Percentiles rank a stretch among this genome's conserved stretches.
phyloP scores from a whole-genome alignment of 352 stramenopile genomes.

The Globisporangium acanthophoron region DNA sequence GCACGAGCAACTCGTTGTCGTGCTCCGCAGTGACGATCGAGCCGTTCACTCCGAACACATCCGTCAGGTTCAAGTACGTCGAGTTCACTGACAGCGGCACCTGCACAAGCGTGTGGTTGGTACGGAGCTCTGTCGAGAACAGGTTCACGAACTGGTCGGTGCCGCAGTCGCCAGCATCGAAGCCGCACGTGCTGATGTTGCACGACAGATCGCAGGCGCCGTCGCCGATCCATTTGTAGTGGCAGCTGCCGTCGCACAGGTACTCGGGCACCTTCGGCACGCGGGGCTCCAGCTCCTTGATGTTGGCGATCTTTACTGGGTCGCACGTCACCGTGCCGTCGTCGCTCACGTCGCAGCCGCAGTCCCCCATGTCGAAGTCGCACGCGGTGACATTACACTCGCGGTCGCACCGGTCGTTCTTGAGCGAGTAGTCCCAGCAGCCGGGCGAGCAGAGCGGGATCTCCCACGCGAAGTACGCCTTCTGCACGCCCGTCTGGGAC shows the following conservation, averaged over 20 bases:
- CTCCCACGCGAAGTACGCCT: constrained; percentile 92
- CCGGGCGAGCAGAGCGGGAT: constrained; percentile 81
- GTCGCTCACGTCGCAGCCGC: constrained; percentile 63
- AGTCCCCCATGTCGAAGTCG: constrained; percentile 93
- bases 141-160: constrained; percentile 33
- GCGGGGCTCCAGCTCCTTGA: constrained; percentile 47
- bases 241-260: constrained; percentile 67
- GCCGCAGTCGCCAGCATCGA: constrained; percentile 79
- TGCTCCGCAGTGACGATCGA: constrained; percentile 46
- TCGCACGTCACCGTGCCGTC: constrained; percentile 52
- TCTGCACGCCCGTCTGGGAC: constrained; percentile 78
- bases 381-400: constrained; percentile 87
- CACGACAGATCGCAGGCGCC: constrained; percentile 68
- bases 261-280: constrained; percentile 39
- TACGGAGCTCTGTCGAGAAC: constrained; percentile 30
- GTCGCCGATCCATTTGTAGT: constrained; percentile 82
- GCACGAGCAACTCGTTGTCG: constrained; percentile 64
- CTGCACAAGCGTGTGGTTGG: constrained; percentile 62
- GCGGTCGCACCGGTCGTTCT: constrained; percentile 85
- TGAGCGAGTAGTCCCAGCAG: constrained; percentile 72
- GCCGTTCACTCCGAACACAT: constrained; percentile 58
- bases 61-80: constrained; percentile 61
- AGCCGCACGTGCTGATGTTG: constrained; percentile 80
- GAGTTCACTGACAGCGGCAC: constrained; percentile 59
- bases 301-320: constrained; percentile 47